Conservation (phyloP, 169 alveolate genomes). For the Neospora caninum region DNA sequence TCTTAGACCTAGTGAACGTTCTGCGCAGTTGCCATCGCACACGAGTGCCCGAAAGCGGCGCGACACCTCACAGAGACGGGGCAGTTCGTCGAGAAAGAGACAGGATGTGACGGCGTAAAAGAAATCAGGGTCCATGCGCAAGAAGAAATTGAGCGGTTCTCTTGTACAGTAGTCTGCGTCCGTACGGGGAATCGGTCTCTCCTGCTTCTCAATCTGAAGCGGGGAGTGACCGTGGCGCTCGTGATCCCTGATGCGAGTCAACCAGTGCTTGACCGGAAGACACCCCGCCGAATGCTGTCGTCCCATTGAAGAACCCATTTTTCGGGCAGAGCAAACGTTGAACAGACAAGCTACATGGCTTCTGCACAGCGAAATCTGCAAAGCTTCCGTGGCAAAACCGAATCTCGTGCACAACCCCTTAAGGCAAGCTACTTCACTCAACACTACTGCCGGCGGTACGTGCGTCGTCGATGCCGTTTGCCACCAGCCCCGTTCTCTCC, state of each 20-base stretch:
- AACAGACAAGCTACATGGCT: too few species aligned
- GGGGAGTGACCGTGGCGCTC: too few species aligned
- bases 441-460: too few species aligned
- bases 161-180: background rate
- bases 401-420: too few species aligned
- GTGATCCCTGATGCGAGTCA: background rate
- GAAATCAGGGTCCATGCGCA: background rate
- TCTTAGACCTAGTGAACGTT: background rate
- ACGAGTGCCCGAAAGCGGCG: background rate
- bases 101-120: background rate
- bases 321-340: too few species aligned
- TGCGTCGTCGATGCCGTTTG: too few species aligned
- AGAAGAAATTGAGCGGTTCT: background rate
- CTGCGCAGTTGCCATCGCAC: background rate
- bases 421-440: too few species aligned
- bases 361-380: too few species aligned
- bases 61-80: background rate
- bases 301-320: background rate
- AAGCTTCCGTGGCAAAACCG: too few species aligned
- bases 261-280: background rate
- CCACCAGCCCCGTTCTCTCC: too few species aligned
- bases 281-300: background rate
- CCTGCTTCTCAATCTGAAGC: too few species aligned
- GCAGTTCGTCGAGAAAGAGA: background rate
- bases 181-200: too few species aligned